Evolutionary conservation across 1,284 basidiomycete species (phyloP).

Genomic region (Trichosporon ovoides): DNA sequence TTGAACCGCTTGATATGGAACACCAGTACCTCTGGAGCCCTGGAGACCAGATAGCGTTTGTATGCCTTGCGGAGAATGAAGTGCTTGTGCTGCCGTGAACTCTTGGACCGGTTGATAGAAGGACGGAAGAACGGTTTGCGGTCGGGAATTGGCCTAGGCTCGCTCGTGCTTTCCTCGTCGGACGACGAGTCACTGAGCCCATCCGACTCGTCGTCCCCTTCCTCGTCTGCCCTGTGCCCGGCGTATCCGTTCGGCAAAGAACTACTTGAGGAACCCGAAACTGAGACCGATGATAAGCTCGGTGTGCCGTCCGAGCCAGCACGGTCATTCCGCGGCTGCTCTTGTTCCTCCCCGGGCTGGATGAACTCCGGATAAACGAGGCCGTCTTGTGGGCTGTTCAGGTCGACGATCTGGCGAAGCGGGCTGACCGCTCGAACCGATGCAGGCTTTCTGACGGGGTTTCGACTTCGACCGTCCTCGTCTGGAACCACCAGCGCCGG

Average conservation of each 20-base stretch:
- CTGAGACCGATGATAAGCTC: neutral
- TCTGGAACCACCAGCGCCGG: neutral
- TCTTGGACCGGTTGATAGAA: neutral
- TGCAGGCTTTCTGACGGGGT: neutral
- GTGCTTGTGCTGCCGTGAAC: slow-evolving; percentile 33
- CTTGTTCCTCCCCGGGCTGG: neutral
- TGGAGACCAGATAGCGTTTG: slow-evolving; percentile 86
- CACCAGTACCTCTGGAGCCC: slow-evolving; percentile 79
- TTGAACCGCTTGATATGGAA: slow-evolving; percentile 93
- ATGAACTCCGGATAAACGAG: neutral
- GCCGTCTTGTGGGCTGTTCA: slow-evolving; percentile 7
- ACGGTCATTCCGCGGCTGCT: neutral
- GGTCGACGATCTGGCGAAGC: slow-evolving; percentile 27
- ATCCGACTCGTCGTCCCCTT: slow-evolving; percentile 24
- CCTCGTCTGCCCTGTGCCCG: neutral
- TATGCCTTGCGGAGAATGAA: slow-evolving; percentile 73
- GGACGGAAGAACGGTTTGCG: slow-evolving; percentile 9
- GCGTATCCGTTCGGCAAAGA: neutral
- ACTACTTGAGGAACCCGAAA: neutral
- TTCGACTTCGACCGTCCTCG: neutral
- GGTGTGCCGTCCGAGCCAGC: neutral
- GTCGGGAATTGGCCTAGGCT: slow-evolving; percentile 7
- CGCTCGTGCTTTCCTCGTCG: slow-evolving; percentile 29
- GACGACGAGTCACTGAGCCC: slow-evolving; percentile 39
- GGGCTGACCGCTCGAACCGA: slow-evolving; percentile 34